Base-by-base conservation (phyloP, 192 early-diverging fungal genomes). In the Gigaspora rosea region DNA sequence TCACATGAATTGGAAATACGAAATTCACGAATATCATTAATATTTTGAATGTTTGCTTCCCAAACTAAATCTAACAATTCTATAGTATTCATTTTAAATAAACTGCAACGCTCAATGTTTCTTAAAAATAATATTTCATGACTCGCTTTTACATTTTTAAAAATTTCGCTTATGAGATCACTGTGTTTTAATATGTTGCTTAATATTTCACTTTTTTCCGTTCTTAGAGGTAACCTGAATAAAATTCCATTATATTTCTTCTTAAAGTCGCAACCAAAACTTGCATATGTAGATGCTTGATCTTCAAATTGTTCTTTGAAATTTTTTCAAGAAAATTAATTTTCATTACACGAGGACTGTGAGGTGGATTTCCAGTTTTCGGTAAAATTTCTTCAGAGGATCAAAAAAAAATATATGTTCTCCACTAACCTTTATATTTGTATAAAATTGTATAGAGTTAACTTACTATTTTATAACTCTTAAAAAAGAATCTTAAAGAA, bases 171-270 rank as follows among this genome's bases (percentile, higher is more conserved):
- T 4, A 22, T 3, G 5, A 71, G 41, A 13, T 71, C 9, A 16
- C 27, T 52, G 12, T 13, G 32, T 0, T 65, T 35, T 8, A 65
- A 36, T 18, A 41, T 16, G 13, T 46, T 27, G 36, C 36, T 15
- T 18, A 33, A 65, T 18, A 65, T 65, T 1, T 36, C 27, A 65
- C 63, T 65, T 65, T 65, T 16, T 8, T 16, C 13, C 33, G 36
- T 65, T 27, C 79, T 59, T 15, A 80, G 54, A 16, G 78, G 78
- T 11, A 80, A 16, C 8, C 78, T 54, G 56, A 80, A 80, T 3
- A 80, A 48, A 35, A 75, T 65, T 41, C 63, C 63, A 18, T 65
- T 65, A 7, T 36, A 65, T 65, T 41, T 13, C 8, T 65, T 35
- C 78, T 15, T 35, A 76, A 64, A 80, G 12, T 57, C 57, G 62